Percentiles rank a stretch among this genome's conserved stretches.
These are phyloP conservation scores for Arabis alpina DNA, from an alignment of 345 rosid species.

Conservation along the genomic window DNA sequence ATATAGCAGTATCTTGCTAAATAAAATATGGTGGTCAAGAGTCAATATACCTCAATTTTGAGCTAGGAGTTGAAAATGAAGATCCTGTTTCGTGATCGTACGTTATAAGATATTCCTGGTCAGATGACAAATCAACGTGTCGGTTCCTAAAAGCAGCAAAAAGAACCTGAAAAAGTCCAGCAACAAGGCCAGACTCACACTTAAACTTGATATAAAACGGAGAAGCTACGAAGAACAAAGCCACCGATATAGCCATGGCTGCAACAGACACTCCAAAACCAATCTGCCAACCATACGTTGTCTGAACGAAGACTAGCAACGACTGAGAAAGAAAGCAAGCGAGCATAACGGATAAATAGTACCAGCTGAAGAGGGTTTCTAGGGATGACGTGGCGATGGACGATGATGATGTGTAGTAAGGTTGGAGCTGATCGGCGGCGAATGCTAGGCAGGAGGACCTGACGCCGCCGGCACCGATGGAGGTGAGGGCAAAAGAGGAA, in stretches of 20 bases:
- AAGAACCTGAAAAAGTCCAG: slow-evolving; percentile 56
- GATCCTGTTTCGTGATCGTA: slow-evolving; percentile 38
- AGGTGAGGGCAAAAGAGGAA: slow-evolving; percentile 50
- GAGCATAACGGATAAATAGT: slow-evolving; percentile 42
- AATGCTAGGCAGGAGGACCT: slow-evolving; percentile 62
- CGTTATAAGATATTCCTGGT: slow-evolving; percentile 7
- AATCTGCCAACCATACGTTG: slow-evolving; percentile 56
- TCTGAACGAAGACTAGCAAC: slow-evolving; percentile 56
- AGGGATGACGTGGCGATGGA: slow-evolving; percentile 26
- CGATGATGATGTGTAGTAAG: slow-evolving; percentile 5
- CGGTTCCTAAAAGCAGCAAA: slow-evolving; percentile 47
- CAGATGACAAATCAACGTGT: slow-evolving; percentile 30
- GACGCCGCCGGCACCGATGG: slow-evolving; percentile 66
- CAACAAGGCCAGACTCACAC: slow-evolving; percentile 44
- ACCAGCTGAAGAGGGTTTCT: slow-evolving; percentile 59
- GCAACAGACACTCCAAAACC: slow-evolving; percentile 59
- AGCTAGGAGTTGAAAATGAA: slow-evolving; percentile 42
- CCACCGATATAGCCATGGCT: slow-evolving; percentile 49
- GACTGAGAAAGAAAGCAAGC: slow-evolving; percentile 47
- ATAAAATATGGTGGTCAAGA: neutral
- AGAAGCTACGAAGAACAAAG: slow-evolving; percentile 53
- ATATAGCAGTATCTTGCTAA: too few relatives aligned
- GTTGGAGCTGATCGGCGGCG: slow-evolving; percentile 60
- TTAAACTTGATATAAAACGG: slow-evolving; percentile 48
- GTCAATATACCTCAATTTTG: slow-evolving; percentile 48